Conservation (phyloP, 257 asterid genomes). For the Nicotiana otophora region DNA sequence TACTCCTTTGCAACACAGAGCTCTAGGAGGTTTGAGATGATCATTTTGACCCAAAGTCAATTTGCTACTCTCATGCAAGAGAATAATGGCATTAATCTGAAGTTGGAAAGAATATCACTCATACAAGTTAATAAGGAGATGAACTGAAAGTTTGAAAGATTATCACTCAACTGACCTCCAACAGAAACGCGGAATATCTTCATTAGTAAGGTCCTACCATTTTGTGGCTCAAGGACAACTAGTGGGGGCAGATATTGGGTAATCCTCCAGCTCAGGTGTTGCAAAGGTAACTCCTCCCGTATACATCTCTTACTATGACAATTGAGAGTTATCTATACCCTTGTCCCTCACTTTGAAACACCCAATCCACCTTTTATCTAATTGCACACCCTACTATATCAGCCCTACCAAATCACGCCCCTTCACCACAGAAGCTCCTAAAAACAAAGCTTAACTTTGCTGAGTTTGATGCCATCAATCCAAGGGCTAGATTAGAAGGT, state of each 20-base stretch:
- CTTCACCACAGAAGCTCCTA: not conserved
- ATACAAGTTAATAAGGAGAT: not conserved
- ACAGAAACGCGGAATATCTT: not conserved
- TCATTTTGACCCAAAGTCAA: not conserved
- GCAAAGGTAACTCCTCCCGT: not conserved
- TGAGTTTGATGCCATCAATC: not conserved
- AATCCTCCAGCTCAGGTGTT: not conserved
- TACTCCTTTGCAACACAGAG: not conserved
- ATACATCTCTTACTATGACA: not conserved
- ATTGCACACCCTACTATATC: not conserved
- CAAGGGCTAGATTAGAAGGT: not conserved
- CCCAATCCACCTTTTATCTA: not conserved
- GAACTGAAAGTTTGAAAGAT: not conserved
- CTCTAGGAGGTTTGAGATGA: not conserved
- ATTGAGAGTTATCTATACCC: not conserved
- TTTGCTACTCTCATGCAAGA: not conserved
- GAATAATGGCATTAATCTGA: not conserved
- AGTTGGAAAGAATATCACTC: not conserved
- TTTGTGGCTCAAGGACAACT: not conserved
- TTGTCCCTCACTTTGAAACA: not conserved
- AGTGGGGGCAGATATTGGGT: not conserved
- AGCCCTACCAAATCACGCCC: not conserved
- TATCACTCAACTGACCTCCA: not conserved
- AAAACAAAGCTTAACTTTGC: not conserved
- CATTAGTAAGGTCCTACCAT: not conserved